These are phyloP conservation scores for Solanum clarkiae DNA, from an alignment of 257 asterid genomes.

Conservation along the genomic window DNA sequence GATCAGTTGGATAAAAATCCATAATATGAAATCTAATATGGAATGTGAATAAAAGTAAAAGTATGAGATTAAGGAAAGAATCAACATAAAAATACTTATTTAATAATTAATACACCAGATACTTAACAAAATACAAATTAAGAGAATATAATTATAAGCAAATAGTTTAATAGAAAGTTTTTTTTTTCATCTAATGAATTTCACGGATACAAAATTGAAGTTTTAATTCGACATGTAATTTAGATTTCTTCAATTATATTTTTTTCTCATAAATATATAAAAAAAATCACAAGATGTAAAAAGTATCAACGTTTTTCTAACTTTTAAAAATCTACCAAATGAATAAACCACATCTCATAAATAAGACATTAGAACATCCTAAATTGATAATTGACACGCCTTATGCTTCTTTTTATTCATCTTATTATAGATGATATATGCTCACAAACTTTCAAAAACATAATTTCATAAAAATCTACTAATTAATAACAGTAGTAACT, in stretches of 20 bases:
- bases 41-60: background rate
- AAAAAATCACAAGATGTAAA: too few species aligned
- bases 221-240: too few species aligned
- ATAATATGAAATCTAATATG: background rate
- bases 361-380: background rate
- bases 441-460: too few species aligned
- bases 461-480: too few species aligned
- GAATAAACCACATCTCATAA: too few species aligned
- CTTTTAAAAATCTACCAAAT: too few species aligned
- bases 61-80: background rate
- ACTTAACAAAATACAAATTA: background rate
- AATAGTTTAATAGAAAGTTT: background rate
- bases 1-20: background rate
- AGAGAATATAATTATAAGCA: too few species aligned
- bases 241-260: too few species aligned
- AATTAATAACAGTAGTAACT: too few species aligned
- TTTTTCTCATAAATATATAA: too few species aligned
- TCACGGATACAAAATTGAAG: background rate
- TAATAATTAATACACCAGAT: background rate
- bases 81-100: background rate
- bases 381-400: background rate
- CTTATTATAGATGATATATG: too few species aligned
- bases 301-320: background rate
- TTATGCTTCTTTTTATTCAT: too few species aligned
- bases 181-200: background rate